phyloP scores from a whole-genome alignment of 768 basidiomycete species.

The Termitomyces sp. region DNA sequence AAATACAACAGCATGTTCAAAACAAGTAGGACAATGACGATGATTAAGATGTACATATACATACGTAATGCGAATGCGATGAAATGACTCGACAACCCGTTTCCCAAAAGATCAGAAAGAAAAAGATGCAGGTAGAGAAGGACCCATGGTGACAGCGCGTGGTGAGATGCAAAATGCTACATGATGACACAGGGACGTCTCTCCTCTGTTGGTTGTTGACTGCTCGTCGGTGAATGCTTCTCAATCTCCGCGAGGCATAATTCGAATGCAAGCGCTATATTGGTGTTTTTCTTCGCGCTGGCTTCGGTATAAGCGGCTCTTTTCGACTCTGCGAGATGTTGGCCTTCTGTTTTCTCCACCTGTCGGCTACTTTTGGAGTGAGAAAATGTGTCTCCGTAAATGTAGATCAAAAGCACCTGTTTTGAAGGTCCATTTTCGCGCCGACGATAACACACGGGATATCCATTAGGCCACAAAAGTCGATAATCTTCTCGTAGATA shows the following conservation, averaged over 20 bases:
- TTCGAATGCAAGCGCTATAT: slow-evolving; percentile 82
- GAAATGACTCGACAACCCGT: neutral
- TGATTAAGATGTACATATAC: slow-evolving; percentile 7
- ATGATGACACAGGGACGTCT: slow-evolving; percentile 48
- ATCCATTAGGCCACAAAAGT: slow-evolving; percentile 76
- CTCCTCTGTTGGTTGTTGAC: slow-evolving; percentile 34
- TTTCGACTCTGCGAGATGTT: slow-evolving; percentile 64
- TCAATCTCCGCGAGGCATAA: slow-evolving; percentile 78
- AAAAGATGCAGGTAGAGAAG: neutral
- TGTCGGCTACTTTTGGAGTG: slow-evolving; percentile 45
- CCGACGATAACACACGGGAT: slow-evolving; percentile 93
- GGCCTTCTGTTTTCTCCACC: slow-evolving; percentile 62
- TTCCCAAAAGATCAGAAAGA: slow-evolving; percentile 7
- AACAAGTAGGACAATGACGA: neutral
- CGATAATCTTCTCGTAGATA: slow-evolving; percentile 89
- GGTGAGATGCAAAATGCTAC: slow-evolving; percentile 29
- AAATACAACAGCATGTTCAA: neutral
- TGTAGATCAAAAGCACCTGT: slow-evolving; percentile 49
- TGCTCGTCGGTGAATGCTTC: slow-evolving; percentile 47
- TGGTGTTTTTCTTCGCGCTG: slow-evolving; percentile 76
- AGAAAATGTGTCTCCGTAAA: slow-evolving; percentile 8
- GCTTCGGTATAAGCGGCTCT: slow-evolving; percentile 83
- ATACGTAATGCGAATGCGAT: neutral
- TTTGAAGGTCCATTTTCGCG: slow-evolving; percentile 77
- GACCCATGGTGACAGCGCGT: neutral